Conservation (phyloP, 2,329 filamentous ascomycete species). For the Fusarium poae region DNA sequence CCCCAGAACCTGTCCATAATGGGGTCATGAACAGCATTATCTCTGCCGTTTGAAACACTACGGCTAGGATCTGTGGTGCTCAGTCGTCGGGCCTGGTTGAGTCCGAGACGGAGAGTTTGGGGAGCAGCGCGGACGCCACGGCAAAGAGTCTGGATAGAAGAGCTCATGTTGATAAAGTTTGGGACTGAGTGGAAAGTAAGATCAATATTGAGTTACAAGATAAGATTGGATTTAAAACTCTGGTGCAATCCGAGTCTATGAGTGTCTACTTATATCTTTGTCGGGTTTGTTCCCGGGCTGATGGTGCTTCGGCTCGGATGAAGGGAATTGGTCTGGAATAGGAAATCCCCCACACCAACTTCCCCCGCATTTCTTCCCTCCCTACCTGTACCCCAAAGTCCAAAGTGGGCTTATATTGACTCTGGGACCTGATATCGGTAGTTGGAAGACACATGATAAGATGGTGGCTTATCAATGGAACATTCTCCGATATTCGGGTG, state of each 20-base stretch:
- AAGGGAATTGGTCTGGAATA: conserved; percentile 31
- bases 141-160: conserved; percentile 41
- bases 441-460: neutral
- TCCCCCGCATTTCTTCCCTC: conserved; percentile 16
- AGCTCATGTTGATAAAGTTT: conserved; percentile 35
- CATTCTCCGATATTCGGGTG: neutral
- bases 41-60: conserved; percentile 27
- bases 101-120: conserved; percentile 20
- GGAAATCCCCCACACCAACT: conserved; percentile 26
- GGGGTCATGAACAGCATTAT: conserved; percentile 37
- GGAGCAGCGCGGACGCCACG: conserved; percentile 33
- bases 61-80: conserved; percentile 36
- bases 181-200: too few species aligned
- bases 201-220: neutral
- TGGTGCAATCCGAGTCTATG: neutral
- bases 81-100: conserved; percentile 32
- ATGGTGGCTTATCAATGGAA: neutral
- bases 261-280: conserved; percentile 29
- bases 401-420: conserved; percentile 25
- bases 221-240: neutral
- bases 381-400: conserved; percentile 29
- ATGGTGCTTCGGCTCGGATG: conserved; percentile 37
- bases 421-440: conserved; percentile 24
- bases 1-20: conserved; percentile 46
- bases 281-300: conserved; percentile 22